A percentile compares a stretch with the other conserved stretches of the same genome.
Conservation (phyloP, 1,284 basidiomycete species). For the Leccinum pallidistipes region DNA sequence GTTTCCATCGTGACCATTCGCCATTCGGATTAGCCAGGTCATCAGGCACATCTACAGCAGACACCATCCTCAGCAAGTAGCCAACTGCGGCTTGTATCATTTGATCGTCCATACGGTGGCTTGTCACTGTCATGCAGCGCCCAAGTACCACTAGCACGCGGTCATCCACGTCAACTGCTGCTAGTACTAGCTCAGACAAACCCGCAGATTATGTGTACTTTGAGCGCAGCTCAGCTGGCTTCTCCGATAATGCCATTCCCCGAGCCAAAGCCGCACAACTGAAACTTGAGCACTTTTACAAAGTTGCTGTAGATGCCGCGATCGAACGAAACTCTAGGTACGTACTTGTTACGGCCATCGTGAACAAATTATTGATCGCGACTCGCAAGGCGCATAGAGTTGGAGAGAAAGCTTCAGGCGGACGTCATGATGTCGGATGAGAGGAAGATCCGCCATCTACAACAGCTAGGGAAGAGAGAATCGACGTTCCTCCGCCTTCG, state of each 20-base stretch:
- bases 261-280: constrained; percentile 87
- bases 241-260: constrained; percentile 74
- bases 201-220: constrained; percentile 80
- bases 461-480: constrained; percentile 82
- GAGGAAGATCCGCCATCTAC: constrained; percentile 77
- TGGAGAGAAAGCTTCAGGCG: constrained; percentile 75
- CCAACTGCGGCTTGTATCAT: neutral
- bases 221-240: constrained; percentile 67
- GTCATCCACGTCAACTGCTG: constrained; percentile 25
- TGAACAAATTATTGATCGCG: constrained; percentile 4
- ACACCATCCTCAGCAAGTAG: neutral
- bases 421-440: constrained; percentile 71
- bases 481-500: constrained; percentile 77
- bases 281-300: constrained; percentile 91
- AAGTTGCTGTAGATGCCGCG: constrained; percentile 88
- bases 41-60: neutral
- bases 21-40: neutral
- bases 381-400: constrained; percentile 69
- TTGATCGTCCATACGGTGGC: neutral
- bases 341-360: constrained; percentile 18
- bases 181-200: constrained; percentile 26
- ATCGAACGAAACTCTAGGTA: constrained; percentile 87
- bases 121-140: constrained; percentile 25
- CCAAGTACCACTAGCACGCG: constrained; percentile 32
- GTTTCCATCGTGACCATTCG: constrained; percentile 24